These are phyloP conservation scores for Domatiomyces globalis DNA, from an alignment of 2,329 filamentous ascomycete genomes.

Conservation along the genomic window DNA sequence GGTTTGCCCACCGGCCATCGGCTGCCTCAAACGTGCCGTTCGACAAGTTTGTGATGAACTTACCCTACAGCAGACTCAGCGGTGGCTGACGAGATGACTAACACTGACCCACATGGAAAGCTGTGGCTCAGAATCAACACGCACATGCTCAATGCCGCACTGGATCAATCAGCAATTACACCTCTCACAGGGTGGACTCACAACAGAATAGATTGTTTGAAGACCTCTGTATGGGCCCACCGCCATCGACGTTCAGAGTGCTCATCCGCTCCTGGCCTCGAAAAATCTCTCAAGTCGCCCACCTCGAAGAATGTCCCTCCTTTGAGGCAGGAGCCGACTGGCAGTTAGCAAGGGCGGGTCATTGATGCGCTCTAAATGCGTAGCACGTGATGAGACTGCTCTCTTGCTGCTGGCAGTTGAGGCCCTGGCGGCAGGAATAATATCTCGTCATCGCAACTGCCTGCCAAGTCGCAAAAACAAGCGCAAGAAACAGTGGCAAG, in stretches of 20 bases:
- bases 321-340: neutral
- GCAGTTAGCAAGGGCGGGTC: neutral
- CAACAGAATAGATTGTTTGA: neutral
- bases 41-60: conserved; percentile 39
- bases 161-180: conserved; percentile 4
- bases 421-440: neutral
- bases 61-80: conserved; percentile 23
- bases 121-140: conserved; percentile 29
- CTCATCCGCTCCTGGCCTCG: neutral
- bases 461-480: too few relatives aligned
- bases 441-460: neutral
- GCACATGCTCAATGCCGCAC: conserved; percentile 27
- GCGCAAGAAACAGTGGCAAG: neutral
- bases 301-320: neutral
- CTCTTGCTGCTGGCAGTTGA: neutral
- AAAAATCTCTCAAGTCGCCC: neutral
- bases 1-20: conserved; percentile 27
- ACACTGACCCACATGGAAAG: conserved; percentile 30
- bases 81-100: neutral
- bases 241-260: neutral
- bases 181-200: neutral
- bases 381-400: neutral
- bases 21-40: conserved; percentile 30
- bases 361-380: neutral
- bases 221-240: neutral